Base-by-base conservation (phyloP, 164 flowering plant species). In the Amborella trichopoda region DNA sequence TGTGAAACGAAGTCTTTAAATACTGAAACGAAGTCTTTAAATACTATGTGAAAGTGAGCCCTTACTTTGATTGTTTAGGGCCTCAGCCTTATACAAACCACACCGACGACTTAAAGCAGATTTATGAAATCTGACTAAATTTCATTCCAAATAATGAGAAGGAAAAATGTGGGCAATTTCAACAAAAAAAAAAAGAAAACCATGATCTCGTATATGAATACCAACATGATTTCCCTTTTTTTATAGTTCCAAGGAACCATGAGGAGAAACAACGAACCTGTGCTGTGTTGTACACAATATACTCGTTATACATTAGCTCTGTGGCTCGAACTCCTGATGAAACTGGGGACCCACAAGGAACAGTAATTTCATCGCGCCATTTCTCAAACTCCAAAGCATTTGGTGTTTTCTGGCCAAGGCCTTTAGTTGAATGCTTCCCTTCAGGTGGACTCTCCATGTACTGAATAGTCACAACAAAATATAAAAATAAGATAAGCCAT, bases 381-480 rank as follows among this genome's bases (percentile, higher is more conserved):
- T 72, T 77, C 23, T 69, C 74, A 57, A 58, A 66, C 13, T 77
- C 94, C 18, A 86, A 74, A 47, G 64, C 73, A 34, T 62, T 57
- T 48, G 99, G 99, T 51, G 70, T 61, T 44, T 63, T 82, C 71
- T 77, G 81, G 48, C 96, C 95, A 32, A 88, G 76, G 30, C 99
- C 96, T 73, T 91, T 88, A 37, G 94, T 88, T 12, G 99, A 88
- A 64, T 93, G 91, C 70, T 85, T 88, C 47, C 99, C 94, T 53
- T 54, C 42, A 11, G 99, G 99, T 55, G 91, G 99, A 28, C 71
- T 79, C 3, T 84, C 96, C 77, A 93, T 79, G 53, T 88, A 75
- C 99, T 88, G 52, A 17, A 32, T 19, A 39, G n/a, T n/a, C n/a
- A n/a, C n/a, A n/a, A n/a, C n/a, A n/a, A n/a, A n/a, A n/a, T n/a